A percentile compares a stretch with the other conserved stretches of the same genome.
phyloP scores from a whole-genome alignment of 23 red algal species.

The Gracilariopsis chorda region DNA sequence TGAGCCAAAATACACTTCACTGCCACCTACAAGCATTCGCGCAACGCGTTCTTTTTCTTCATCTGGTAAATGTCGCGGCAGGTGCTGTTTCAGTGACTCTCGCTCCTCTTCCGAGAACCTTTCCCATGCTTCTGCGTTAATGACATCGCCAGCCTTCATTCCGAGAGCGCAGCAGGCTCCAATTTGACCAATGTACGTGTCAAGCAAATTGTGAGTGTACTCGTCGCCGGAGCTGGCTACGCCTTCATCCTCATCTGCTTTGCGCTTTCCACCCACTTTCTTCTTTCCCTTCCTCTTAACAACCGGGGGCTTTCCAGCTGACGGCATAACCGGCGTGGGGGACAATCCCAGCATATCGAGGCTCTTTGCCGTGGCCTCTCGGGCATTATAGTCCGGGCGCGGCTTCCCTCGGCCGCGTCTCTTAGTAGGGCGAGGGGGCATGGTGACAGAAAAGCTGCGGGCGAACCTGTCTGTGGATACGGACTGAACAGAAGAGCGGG shows the following conservation, averaged over 20 bases:
- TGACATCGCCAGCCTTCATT: constrained; percentile 53
- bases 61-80: constrained; percentile 36
- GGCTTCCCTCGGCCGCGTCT: constrained; percentile 6
- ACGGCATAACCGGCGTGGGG: neutral
- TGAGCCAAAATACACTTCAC: constrained; percentile 52
- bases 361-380: constrained; percentile 39
- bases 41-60: constrained; percentile 52
- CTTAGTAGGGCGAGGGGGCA: neutral
- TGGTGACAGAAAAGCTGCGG: too few relatives aligned
- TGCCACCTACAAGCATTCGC: constrained; percentile 26
- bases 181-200: constrained; percentile 80
- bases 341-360: constrained; percentile 43
- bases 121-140: constrained; percentile 62
- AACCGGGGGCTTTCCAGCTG: constrained; percentile 8
- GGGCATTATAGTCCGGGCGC: constrained; percentile 24
- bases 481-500: too few relatives aligned
- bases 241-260: constrained; percentile 43
- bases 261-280: neutral
- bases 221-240: constrained; percentile 72
- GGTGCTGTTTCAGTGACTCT: constrained; percentile 44
- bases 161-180: constrained; percentile 73
- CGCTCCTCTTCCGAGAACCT: constrained; percentile 69
- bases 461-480: too few relatives aligned
- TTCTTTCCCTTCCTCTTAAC: constrained; percentile 21
- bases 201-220: constrained; percentile 72